Evolutionary conservation across 345 rosid genomes (phyloP), one percentile per base, ranked within the genome.

Genomic region (Isatis tinctoria): DNA sequence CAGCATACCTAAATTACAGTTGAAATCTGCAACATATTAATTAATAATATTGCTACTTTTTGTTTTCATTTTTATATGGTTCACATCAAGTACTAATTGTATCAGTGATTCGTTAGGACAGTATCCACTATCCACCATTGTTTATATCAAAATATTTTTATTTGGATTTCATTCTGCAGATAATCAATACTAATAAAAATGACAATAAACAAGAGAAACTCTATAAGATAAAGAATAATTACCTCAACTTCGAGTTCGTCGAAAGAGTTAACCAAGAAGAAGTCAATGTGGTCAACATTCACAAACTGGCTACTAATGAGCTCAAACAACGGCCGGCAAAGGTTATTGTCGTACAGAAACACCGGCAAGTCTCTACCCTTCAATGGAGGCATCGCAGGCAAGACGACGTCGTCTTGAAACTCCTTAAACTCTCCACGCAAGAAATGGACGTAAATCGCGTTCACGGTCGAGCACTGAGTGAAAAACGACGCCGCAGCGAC

Each of bases 401-500:
- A 40, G 10, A 67, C 48, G 13, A 80, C 75, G 2, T 70, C 71
- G 37, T 85, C 66, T 36, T 53, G 33, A 32, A 75, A 78, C 65
- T 73, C 61, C 51, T 68, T 61, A 32, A 78, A 70, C 28, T 3
- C 64, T 32, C 87, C 85, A 49, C 66, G 60, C 7, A 66, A 13
- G 17, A 69, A 60, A 67, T 82, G 83, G 17, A 74, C 40, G 20
- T 82, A 85, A 1, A 83, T 17, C 0, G 77, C 70, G 28, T 64
- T 66, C 59, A 87, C 92, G 0, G 83, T 79, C 16, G 84, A 84
- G 3, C 60, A 53, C 20, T 85, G 85, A 22, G 92, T 87, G 71
- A 84, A 85, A 20, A 87, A 84, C 0, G 84, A 62, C 30, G 83
- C 87, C 18, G 72, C 86, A 4, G 37, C 48, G 0, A 84, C 22